These are phyloP conservation scores for Nakazawaea wickerhamii DNA, from an alignment of 805 yeast genomes.

Conservation along the genomic window DNA sequence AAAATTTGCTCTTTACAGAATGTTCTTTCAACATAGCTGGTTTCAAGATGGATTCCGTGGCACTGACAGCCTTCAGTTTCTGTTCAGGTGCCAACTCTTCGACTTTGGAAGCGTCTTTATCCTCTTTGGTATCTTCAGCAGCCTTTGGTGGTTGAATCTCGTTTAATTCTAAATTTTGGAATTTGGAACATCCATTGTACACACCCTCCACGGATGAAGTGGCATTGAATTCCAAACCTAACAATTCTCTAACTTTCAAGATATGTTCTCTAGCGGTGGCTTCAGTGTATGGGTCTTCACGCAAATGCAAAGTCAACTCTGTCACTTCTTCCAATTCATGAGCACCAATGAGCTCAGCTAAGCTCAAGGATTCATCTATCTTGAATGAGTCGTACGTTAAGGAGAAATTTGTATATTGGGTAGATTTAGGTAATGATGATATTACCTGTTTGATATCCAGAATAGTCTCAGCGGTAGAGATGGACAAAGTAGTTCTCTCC, in stretches of 20 bases:
- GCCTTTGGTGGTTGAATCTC: conserved; percentile 18
- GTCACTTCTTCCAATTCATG: conserved; percentile 22
- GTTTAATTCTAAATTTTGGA: conserved; percentile 34
- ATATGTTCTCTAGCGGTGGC: conserved; percentile 59
- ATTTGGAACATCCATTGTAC: conserved; percentile 47
- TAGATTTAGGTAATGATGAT: conserved; percentile 48
- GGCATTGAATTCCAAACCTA: conserved; percentile 45
- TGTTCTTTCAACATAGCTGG: conserved; percentile 16
- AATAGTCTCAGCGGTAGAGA: conserved; percentile 37
- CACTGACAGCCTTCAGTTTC: conserved; percentile 17
- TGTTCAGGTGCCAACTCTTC: conserved; percentile 28
- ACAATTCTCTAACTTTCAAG: conserved; percentile 53
- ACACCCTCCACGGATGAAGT: conserved; percentile 33
- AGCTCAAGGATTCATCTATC: conserved; percentile 21
- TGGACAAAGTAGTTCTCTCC: conserved; percentile 22
- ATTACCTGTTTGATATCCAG: conserved; percentile 55
- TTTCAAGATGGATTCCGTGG: conserved; percentile 17
- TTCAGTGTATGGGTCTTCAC: conserved; percentile 55
- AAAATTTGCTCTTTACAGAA: conserved; percentile 28
- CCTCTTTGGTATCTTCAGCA: conserved; percentile 14
- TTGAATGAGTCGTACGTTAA: conserved; percentile 33
- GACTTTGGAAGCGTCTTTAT: conserved; percentile 14
- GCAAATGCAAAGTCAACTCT: conserved; percentile 38
- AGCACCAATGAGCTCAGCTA: conserved; percentile 25
- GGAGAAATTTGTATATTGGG: conserved; percentile 56